These are phyloP conservation scores for Pseudocercospora fuligena DNA, from an alignment of 2,329 filamentous ascomycete genomes.

Conservation along the genomic window DNA sequence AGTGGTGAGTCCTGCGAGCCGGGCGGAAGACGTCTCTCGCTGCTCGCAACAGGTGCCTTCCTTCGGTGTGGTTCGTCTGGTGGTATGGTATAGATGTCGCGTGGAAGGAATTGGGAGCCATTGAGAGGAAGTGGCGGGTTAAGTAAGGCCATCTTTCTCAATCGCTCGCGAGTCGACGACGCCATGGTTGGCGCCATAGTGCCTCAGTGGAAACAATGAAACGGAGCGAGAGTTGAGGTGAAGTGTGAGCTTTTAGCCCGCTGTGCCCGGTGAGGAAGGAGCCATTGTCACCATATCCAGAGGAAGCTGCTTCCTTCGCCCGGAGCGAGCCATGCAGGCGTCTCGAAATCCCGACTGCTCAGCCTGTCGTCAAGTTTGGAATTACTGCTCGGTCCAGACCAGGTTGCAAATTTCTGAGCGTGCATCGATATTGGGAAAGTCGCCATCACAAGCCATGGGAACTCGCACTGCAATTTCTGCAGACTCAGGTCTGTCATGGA, in stretches of 20 bases:
- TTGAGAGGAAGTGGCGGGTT: constrained; percentile 13
- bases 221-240: not conserved
- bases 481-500: not conserved
- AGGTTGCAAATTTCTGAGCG: not conserved
- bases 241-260: not conserved
- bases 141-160: constrained; percentile 5
- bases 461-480: not conserved
- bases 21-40: constrained; percentile 8
- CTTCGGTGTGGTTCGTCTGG: not conserved
- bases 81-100: not conserved
- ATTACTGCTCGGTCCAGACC: not conserved
- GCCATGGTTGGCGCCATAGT: not conserved
- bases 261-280: not conserved
- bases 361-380: not conserved
- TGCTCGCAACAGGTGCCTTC: constrained; percentile 7
- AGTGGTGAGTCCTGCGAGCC: constrained; percentile 37
- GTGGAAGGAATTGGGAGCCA: not conserved
- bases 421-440: not conserved
- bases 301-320: not conserved
- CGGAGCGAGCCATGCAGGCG: not conserved
- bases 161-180: not conserved
- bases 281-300: not conserved
- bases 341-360: not conserved
- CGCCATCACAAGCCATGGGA: not conserved
- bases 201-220: too few relatives aligned